phyloP scores from a whole-genome alignment of 352 stramenopile species.

The Phytophthora constricta region DNA sequence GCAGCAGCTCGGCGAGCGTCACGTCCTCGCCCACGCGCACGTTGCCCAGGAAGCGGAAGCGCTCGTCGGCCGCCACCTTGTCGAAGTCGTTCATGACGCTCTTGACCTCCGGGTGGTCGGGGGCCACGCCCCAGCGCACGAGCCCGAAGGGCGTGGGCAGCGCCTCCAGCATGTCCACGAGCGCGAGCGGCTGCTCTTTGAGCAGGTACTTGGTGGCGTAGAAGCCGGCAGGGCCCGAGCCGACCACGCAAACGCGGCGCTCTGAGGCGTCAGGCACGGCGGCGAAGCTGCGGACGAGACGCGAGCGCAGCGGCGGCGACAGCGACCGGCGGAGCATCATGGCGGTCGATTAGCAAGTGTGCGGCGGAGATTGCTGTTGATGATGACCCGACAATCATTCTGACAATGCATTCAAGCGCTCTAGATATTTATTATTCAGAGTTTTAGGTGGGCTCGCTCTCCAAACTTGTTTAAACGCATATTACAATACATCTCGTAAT shows the following conservation, averaged over 20 bases:
- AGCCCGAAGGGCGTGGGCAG: conserved; percentile 96
- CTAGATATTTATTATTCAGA: no score
- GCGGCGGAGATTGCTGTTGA: conserved; percentile 10
- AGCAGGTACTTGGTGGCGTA: conserved; percentile 96
- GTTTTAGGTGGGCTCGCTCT: no score
- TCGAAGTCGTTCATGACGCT: conserved; percentile 98
- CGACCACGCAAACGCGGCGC: conserved; percentile 90
- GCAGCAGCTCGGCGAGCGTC: conserved; percentile 84
- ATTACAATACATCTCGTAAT: no score
- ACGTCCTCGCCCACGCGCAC: conserved; percentile 90
- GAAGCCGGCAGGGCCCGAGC: conserved; percentile 91
- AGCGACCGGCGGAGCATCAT: conserved; percentile 14
- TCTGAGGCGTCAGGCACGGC: conserved; percentile 16
- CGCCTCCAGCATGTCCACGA: conserved; percentile 94
- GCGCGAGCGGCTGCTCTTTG: conserved; percentile 67
- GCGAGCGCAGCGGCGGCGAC: background rate
- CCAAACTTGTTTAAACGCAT: no score
- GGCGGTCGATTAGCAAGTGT: background rate
- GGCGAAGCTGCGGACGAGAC: conserved; percentile 22
- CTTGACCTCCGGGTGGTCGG: conserved; percentile 99
- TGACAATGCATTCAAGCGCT: no score
- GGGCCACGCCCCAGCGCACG: conserved; percentile 96
- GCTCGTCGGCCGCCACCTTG: conserved; percentile 78
- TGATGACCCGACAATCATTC: no score
- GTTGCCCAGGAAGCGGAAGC: conserved; percentile 92